These are phyloP conservation scores for Eucalyptus grandis DNA, from an alignment of 345 rosid species.

Conservation along the genomic window DNA sequence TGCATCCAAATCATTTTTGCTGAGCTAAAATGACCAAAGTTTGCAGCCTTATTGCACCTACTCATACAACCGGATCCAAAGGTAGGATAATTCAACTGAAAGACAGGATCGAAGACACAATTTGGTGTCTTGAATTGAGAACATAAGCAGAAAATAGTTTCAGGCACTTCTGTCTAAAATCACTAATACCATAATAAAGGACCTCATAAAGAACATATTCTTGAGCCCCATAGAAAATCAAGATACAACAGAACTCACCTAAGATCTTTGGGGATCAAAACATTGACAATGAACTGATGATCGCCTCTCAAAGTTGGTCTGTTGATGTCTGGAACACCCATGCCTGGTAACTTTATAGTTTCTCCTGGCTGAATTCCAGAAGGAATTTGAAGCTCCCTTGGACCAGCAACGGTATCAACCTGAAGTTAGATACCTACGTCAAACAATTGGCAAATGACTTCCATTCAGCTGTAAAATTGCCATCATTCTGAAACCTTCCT, in stretches of 20 bases:
- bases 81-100: background rate
- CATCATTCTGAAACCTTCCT: background rate
- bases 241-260: conserved; percentile 23
- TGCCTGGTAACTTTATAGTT: conserved; percentile 31
- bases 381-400: conserved; percentile 62
- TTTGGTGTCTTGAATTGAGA: background rate
- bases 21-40: background rate
- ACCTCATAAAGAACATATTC: background rate
- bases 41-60: background rate
- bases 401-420: conserved; percentile 91
- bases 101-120: background rate
- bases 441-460: background rate
- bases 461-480: background rate
- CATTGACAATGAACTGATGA: conserved; percentile 62
- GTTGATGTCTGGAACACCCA: conserved; percentile 86
- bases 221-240: background rate
- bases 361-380: conserved; percentile 85
- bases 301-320: conserved; percentile 73
- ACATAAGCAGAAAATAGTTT: background rate
- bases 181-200: background rate
- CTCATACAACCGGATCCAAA: background rate
- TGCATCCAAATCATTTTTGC: background rate
- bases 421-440: conserved; percentile 11
- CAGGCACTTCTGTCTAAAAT: background rate
- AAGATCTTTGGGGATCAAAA: conserved; percentile 62